Evolutionary conservation across 352 stramenopile genomes (phyloP).

Genomic region (Pythium aquatile): DNA sequence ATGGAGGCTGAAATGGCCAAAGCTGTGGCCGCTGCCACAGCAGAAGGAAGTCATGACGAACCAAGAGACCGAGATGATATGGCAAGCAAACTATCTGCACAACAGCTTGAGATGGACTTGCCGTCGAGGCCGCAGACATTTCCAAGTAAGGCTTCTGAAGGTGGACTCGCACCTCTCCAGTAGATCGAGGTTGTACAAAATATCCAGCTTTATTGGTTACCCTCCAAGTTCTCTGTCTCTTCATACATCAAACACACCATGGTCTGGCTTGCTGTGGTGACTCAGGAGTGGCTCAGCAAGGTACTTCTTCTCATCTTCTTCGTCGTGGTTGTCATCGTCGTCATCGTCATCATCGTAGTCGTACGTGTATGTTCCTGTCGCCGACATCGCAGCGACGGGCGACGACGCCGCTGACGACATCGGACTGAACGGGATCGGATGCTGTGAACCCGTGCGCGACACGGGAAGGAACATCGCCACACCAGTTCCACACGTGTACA

Average conservation of each 20-base stretch:
- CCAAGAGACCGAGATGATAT: background rate
- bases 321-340: conserved; percentile 22
- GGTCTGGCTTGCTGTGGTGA: conserved; percentile 5
- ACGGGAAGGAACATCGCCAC: conserved; percentile 44
- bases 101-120: background rate
- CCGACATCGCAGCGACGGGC: conserved; percentile 21
- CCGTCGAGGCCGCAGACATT: background rate
- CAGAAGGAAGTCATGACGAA: background rate
- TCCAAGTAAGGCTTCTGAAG: background rate
- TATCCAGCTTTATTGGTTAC: background rate
- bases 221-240: background rate
- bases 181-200: background rate
- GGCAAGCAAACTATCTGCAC: background rate
- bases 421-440: conserved; percentile 42
- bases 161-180: background rate
- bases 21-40: background rate
- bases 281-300: conserved; percentile 51
- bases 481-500: conserved; percentile 50
- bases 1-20: conserved; percentile 29
- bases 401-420: conserved; percentile 45
- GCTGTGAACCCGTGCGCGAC: conserved; percentile 38
- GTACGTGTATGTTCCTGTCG: conserved; percentile 23
- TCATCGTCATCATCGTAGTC: conserved; percentile 27
- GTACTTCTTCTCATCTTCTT: conserved; percentile 30
- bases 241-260: conserved; percentile 16